Evolutionary conservation across 345 rosid species (phyloP).

Genomic region (Isatis tinctoria): DNA sequence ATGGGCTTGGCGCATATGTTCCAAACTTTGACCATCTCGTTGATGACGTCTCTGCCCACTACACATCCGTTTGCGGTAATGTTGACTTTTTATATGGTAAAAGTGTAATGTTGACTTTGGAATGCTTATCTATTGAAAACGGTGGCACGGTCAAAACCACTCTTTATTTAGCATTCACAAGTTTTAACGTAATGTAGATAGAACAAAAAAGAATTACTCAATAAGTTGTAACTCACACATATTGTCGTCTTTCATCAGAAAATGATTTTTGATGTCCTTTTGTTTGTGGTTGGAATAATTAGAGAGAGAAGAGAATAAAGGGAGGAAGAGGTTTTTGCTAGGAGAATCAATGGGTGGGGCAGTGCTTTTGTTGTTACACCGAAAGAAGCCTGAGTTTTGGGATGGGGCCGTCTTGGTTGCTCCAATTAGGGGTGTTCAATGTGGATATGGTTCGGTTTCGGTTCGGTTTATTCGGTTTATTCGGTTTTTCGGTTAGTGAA

Average conservation of each 20-base stretch:
- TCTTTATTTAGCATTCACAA: neutral
- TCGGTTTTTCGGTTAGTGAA: too few species aligned
- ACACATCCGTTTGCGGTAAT: conserved; percentile 54
- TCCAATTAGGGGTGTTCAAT: too few species aligned
- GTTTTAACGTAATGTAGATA: neutral
- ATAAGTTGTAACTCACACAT: neutral
- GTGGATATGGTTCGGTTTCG: too few species aligned
- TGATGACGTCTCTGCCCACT: conserved; percentile 57
- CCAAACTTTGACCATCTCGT: conserved; percentile 54
- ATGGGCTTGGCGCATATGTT: conserved; percentile 50
- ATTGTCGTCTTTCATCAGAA: neutral
- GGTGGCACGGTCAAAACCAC: neutral
- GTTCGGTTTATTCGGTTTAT: too few species aligned
- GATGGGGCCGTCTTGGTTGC: conserved; percentile 81
- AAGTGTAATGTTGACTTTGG: neutral
- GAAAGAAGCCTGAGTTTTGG: conserved; percentile 67
- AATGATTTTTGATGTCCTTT: neutral
- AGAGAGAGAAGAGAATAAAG: conserved; percentile 59
- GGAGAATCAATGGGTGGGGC: conserved; percentile 99
- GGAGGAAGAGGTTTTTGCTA: conserved; percentile 61
- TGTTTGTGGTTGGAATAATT: conserved; percentile 7
- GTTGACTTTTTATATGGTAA: neutral
- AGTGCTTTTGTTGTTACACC: conserved; percentile 54
- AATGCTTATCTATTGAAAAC: neutral
- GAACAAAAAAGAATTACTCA: too few species aligned